These are phyloP conservation scores for Pestalotiopsis fici DNA, from an alignment of 2,329 filamentous ascomycete species.

Conservation along the genomic window DNA sequence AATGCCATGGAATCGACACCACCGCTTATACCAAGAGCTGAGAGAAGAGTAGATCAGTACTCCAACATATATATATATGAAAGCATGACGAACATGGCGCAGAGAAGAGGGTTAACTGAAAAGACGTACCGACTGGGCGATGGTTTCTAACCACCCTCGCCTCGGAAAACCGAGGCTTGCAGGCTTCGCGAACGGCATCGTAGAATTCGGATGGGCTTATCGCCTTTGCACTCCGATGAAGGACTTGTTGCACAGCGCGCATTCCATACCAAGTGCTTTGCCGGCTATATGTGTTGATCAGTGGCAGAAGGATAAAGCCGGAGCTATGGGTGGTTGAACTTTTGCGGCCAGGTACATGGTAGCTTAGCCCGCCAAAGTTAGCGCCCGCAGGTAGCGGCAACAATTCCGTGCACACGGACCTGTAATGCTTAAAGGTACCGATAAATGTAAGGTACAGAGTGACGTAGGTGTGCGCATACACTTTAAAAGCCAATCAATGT, in stretches of 20 bases:
- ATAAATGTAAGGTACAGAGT: no score
- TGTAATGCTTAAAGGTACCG: no score
- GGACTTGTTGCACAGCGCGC: constrained; percentile 36
- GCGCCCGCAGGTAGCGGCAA: no score
- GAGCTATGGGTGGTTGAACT: no score
- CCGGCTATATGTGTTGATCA: no score
- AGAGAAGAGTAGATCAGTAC: neutral
- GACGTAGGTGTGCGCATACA: no score
- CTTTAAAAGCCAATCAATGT: no score
- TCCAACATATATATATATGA: no score
- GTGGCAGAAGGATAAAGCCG: no score
- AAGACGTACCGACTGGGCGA: constrained; percentile 25
- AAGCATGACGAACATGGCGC: neutral
- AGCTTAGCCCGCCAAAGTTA: no score
- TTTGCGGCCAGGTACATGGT: no score
- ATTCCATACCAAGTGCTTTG: constrained; percentile 35
- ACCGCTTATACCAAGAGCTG: constrained; percentile 77
- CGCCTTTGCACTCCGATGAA: constrained; percentile 40
- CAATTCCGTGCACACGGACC: no score
- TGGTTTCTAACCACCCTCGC: constrained; percentile 29
- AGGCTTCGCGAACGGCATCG: constrained; percentile 51
- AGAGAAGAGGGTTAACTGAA: neutral
- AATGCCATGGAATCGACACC: constrained; percentile 98
- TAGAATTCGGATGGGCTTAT: constrained; percentile 41
- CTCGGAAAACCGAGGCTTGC: constrained; percentile 50